A percentile compares a stretch with the other conserved stretches of the same genome.
Evolutionary conservation across 1,284 basidiomycete genomes (phyloP).

Genomic region (Rhodotorula sp.): DNA sequence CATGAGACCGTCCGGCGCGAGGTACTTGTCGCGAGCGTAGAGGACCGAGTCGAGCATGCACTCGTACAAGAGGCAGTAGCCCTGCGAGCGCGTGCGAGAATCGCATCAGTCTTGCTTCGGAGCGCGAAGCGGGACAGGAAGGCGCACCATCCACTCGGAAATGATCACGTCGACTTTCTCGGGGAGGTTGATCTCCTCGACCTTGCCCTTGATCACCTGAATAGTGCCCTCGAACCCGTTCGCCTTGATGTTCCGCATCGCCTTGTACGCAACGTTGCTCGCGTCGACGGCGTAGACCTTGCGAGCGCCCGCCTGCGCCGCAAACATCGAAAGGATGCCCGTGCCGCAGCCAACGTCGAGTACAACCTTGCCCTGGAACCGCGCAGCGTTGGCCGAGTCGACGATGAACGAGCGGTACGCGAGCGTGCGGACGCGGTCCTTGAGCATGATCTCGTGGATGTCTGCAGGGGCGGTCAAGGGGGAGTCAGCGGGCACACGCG

Average conservation of each 20-base stretch:
- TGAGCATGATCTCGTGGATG: slow-evolving; percentile 63
- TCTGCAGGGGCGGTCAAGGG: background rate
- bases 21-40: slow-evolving; percentile 79
- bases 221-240: slow-evolving; percentile 78
- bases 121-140: background rate
- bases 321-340: slow-evolving; percentile 83
- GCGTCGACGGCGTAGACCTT: slow-evolving; percentile 94
- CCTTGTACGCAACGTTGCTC: slow-evolving; percentile 79
- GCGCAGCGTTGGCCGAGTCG: slow-evolving; percentile 65
- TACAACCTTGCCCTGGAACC: slow-evolving; percentile 84
- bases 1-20: slow-evolving; percentile 76
- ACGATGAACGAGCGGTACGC: slow-evolving; percentile 91
- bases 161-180: slow-evolving; percentile 88
- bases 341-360: slow-evolving; percentile 96
- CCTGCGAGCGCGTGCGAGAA: background rate
- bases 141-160: slow-evolving; percentile 89
- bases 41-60: slow-evolving; percentile 97
- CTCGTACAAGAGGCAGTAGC: slow-evolving; percentile 65
- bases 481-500: too few species aligned
- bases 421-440: slow-evolving; percentile 87
- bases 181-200: slow-evolving; percentile 75
- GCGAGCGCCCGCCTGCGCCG: slow-evolving; percentile 86
- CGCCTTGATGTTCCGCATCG: slow-evolving; percentile 73
- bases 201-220: slow-evolving; percentile 83
- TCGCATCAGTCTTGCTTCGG: too few species aligned